Conservation (phyloP, 805 yeast genomes). For the Zygosaccharomyces bailii region DNA sequence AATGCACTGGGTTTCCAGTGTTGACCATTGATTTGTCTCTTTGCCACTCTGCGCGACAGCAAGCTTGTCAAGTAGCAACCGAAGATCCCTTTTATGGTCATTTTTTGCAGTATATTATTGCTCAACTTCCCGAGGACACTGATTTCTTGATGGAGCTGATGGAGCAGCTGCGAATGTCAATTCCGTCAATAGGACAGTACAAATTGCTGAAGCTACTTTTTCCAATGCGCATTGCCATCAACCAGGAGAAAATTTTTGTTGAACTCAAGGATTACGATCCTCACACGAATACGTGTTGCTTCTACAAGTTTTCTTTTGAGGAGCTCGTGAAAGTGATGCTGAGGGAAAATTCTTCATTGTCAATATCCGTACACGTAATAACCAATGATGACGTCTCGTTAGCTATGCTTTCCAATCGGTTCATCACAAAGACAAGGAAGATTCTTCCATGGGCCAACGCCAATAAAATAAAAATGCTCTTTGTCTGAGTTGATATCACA, state of each 20-base stretch:
- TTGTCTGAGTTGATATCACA: too few relatives aligned
- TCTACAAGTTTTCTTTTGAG: conserved; percentile 15
- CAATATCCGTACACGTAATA: conserved; percentile 11
- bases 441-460: conserved; percentile 22
- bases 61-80: neutral
- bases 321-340: conserved; percentile 15
- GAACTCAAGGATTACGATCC: conserved; percentile 20
- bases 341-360: conserved; percentile 3
- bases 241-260: conserved; percentile 3
- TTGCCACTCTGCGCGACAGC: neutral
- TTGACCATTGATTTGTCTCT: conserved; percentile 8
- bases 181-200: conserved; percentile 16
- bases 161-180: conserved; percentile 7
- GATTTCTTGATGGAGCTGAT: conserved; percentile 4
- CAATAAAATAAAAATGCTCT: conserved; percentile 11
- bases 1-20: conserved; percentile 5
- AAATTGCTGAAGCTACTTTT: conserved; percentile 18
- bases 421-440: conserved; percentile 15
- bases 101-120: neutral
- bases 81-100: conserved; percentile 5
- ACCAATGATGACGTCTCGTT: conserved; percentile 10
- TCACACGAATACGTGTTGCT: conserved; percentile 12
- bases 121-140: neutral
- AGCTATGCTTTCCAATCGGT: conserved; percentile 8
- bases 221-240: conserved; percentile 12